A percentile compares a stretch with the other conserved stretches of the same genome.
phyloP scores from a whole-genome alignment of 164 flowering plant species.

The Annona squamosa region DNA sequence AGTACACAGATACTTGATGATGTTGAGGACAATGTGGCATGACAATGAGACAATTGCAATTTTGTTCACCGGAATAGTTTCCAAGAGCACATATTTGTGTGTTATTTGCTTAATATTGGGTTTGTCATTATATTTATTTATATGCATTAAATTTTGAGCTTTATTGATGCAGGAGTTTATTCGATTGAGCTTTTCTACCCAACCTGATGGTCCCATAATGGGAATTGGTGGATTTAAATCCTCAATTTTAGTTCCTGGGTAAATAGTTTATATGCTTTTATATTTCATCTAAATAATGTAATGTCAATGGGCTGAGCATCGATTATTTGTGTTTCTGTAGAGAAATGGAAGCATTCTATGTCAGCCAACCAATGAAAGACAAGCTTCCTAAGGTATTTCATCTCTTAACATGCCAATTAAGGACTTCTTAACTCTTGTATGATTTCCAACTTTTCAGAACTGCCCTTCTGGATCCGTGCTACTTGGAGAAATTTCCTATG shows the following conservation, averaged over 20 bases:
- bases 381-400: slow-evolving; percentile 79
- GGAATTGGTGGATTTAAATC: slow-evolving; percentile 68
- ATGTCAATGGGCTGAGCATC: background rate
- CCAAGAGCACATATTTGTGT: too few relatives aligned
- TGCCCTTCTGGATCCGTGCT: slow-evolving; percentile 70
- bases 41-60: too few relatives aligned
- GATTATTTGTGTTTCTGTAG: slow-evolving; percentile 26
- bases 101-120: too few relatives aligned
- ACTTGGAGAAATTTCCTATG: slow-evolving; percentile 70
- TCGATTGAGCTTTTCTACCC: slow-evolving; percentile 66
- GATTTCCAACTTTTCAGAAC: slow-evolving; percentile 36
- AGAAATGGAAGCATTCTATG: slow-evolving; percentile 69
- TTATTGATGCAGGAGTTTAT: slow-evolving; percentile 51
- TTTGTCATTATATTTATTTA: background rate
- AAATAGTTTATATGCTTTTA: slow-evolving; percentile 2
- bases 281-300: background rate
- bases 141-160: background rate
- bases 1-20: background rate
- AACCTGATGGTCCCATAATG: slow-evolving; percentile 90
- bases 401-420: background rate
- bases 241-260: slow-evolving; percentile 80
- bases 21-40: too few relatives aligned
- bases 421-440: background rate
- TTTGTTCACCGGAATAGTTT: too few relatives aligned
- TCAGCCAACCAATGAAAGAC: slow-evolving; percentile 81